phyloP scores from a whole-genome alignment of 2,329 filamentous ascomycete species.

The Cytospora piceicola region DNA sequence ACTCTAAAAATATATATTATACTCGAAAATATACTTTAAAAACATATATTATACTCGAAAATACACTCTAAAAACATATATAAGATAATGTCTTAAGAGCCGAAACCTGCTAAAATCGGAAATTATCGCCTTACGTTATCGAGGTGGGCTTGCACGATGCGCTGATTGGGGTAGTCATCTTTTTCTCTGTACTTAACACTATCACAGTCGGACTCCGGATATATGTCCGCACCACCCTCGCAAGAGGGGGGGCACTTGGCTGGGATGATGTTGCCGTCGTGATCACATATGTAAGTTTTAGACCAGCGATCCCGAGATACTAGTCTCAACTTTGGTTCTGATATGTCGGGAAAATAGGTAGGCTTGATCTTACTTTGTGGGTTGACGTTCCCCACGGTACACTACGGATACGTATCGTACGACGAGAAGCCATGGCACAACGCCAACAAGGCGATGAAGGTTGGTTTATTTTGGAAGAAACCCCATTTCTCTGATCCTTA shows the following conservation, averaged over 20 bases:
- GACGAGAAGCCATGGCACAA: conserved; percentile 10
- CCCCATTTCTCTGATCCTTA: rapidly evolving
- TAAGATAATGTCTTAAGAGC: too few species aligned
- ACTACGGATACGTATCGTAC: not conserved
- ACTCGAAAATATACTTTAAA: too few species aligned
- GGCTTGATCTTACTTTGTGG: conserved; percentile 20
- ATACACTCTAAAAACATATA: too few species aligned
- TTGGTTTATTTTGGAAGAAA: not conserved
- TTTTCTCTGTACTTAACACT: conserved; percentile 27
- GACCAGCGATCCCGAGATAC: not conserved
- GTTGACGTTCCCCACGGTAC: not conserved
- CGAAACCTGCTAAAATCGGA: too few species aligned
- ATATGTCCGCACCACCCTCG: conserved; percentile 20
- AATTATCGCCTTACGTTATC: too few species aligned
- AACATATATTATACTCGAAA: too few species aligned
- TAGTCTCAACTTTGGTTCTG: not conserved
- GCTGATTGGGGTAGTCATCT: conserved; percentile 20
- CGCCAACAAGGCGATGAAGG: not conserved
- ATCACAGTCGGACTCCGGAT: conserved; percentile 27
- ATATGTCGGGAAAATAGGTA: not conserved
- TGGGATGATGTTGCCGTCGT: conserved; percentile 28
- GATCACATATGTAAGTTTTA: conserved; percentile 22
- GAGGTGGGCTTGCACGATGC: conserved; percentile 14
- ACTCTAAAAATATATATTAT: too few species aligned
- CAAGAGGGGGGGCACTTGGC: conserved; percentile 24